Conservation (phyloP, 257 asterid genomes). For the Capsicum pubescens region DNA sequence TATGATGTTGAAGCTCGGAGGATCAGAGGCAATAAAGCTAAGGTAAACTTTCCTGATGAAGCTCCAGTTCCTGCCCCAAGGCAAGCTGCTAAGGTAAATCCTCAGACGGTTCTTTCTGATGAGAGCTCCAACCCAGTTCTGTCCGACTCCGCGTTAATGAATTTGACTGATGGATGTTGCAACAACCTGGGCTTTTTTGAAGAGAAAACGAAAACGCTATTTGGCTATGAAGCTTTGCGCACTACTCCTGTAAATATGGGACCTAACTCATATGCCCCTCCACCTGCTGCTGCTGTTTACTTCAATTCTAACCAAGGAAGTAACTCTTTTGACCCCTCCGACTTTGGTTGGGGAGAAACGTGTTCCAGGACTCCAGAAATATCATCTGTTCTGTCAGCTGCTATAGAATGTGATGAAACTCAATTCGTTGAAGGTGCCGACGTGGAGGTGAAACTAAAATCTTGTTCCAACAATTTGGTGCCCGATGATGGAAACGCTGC, state of each 20-base stretch:
- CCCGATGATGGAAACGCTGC: constrained; percentile 35
- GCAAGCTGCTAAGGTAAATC: constrained; percentile 41
- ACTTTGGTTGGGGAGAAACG: constrained; percentile 76
- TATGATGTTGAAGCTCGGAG: constrained; percentile 43
- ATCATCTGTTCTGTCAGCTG: constrained; percentile 65
- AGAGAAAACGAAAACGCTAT: constrained; percentile 59
- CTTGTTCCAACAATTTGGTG: constrained; percentile 38
- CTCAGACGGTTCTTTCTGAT: constrained; percentile 42
- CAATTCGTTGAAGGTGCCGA: constrained; percentile 48
- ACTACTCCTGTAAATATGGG: constrained; percentile 46
- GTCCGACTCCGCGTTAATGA: background rate
- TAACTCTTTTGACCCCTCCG: constrained; percentile 74
- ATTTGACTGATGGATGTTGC: constrained; percentile 33
- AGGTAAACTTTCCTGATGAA: constrained; percentile 44
- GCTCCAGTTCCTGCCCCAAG: constrained; percentile 42
- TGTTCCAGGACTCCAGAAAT: constrained; percentile 73
- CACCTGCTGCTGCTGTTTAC: constrained; percentile 53
- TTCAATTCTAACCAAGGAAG: constrained; percentile 83
- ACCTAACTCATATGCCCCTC: constrained; percentile 44
- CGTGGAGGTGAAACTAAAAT: constrained; percentile 57
- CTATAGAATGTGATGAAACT: constrained; percentile 56
- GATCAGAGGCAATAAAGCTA: constrained; percentile 46
- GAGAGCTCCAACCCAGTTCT: constrained; percentile 26
- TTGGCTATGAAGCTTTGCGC: constrained; percentile 39
- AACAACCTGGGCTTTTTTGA: constrained; percentile 51